A percentile compares a stretch with the other conserved stretches of the same genome.
phyloP scores from a whole-genome alignment of 768 basidiomycete genomes.

The Asterophora parasitica region DNA sequence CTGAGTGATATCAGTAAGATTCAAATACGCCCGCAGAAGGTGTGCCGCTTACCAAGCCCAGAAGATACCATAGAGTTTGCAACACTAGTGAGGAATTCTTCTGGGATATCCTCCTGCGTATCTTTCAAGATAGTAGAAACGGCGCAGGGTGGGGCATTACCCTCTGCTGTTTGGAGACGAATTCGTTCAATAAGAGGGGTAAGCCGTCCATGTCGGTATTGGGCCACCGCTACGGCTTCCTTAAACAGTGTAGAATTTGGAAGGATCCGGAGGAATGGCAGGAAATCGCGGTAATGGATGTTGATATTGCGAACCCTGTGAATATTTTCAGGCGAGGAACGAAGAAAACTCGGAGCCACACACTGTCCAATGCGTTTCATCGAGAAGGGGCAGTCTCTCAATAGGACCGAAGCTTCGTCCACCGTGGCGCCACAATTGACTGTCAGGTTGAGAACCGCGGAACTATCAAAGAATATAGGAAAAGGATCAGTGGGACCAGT shows the following conservation, averaged over 20 bases:
- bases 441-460: constrained; percentile 11
- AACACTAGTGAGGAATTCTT: constrained; percentile 13
- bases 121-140: constrained; percentile 11
- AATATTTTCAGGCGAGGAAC: neutral
- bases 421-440: constrained; percentile 12
- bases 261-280: constrained; percentile 14
- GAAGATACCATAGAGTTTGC: constrained; percentile 17
- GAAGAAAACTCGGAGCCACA: neutral
- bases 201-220: constrained; percentile 12
- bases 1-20: neutral
- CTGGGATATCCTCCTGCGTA: constrained; percentile 9
- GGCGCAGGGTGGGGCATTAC: constrained; percentile 10
- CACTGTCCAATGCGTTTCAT: constrained; percentile 18
- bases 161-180: constrained; percentile 3
- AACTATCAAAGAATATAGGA: constrained; percentile 11
- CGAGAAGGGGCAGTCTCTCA: constrained; percentile 12
- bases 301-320: constrained; percentile 14
- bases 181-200: constrained; percentile 7
- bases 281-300: constrained; percentile 13
- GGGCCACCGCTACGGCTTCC: constrained; percentile 12
- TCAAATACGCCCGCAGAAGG: neutral
- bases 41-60: constrained; percentile 6
- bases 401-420: constrained; percentile 8
- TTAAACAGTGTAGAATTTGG: constrained; percentile 8
- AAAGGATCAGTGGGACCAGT: constrained; percentile 7